Percentiles rank a stretch among this genome's conserved stretches.
Evolutionary conservation across 768 basidiomycete genomes (phyloP).

Genomic region (Boletus huronensis): DNA sequence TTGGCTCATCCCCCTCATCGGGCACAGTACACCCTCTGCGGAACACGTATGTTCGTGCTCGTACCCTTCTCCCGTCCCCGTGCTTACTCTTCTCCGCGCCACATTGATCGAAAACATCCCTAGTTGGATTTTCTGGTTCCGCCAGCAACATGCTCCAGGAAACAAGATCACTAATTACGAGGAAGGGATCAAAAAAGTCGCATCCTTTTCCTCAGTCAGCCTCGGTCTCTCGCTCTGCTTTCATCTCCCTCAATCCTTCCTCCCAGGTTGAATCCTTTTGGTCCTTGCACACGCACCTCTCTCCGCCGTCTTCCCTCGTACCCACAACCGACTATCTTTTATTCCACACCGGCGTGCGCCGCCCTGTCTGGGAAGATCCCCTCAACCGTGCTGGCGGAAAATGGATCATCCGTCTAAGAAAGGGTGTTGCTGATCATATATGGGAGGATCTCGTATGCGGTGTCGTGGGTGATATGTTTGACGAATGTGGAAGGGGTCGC

Average conservation of each 20-base stretch:
- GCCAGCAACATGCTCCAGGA: constrained; percentile 85
- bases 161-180: constrained; percentile 91
- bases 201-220: constrained; percentile 82
- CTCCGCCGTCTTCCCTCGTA: constrained; percentile 75
- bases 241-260: constrained; percentile 7
- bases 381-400: constrained; percentile 85
- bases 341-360: constrained; percentile 79
- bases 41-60: constrained; percentile 75
- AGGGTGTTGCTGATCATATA: constrained; percentile 84
- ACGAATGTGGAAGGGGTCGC: constrained; percentile 46
- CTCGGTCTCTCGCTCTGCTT: neutral
- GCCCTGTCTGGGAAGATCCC: constrained; percentile 96
- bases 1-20: constrained; percentile 21
- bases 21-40: constrained; percentile 66
- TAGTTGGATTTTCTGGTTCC: constrained; percentile 92
- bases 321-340: constrained; percentile 94
- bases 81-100: constrained; percentile 15
- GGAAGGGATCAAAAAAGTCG: constrained; percentile 90
- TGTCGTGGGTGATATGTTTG: constrained; percentile 88
- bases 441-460: constrained; percentile 91
- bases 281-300: constrained; percentile 89
- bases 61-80: constrained; percentile 10
- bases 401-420: constrained; percentile 91
- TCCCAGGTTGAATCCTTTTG: constrained; percentile 90
- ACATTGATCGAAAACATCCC: constrained; percentile 18